phyloP scores from a whole-genome alignment of 805 yeast genomes.

The Saccharomycopsis schoenii region DNA sequence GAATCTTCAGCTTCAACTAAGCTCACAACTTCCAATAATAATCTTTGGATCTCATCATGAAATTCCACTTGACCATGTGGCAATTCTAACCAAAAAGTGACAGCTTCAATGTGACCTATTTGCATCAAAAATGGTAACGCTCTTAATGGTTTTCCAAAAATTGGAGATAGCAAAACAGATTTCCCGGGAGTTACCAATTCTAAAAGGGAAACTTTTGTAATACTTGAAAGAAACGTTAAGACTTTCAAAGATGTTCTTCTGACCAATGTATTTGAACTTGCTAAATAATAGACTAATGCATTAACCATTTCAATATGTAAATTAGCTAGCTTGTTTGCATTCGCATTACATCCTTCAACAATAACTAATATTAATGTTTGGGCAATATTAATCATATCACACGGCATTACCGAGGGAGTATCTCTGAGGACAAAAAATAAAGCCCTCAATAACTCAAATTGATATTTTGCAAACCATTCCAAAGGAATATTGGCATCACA shows the following conservation, averaged over 20 bases:
- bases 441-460: slow-evolving; percentile 76
- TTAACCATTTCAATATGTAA: slow-evolving; percentile 65
- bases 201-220: slow-evolving; percentile 60
- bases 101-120: slow-evolving; percentile 95
- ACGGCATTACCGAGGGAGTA: slow-evolving; percentile 80
- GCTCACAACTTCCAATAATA: slow-evolving; percentile 83
- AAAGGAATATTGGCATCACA: slow-evolving; percentile 59
- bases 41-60: slow-evolving; percentile 78
- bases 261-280: slow-evolving; percentile 77
- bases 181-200: slow-evolving; percentile 77
- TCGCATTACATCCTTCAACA: slow-evolving; percentile 55
- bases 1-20: slow-evolving; percentile 97
- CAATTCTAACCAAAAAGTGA: slow-evolving; percentile 78
- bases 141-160: slow-evolving; percentile 91
- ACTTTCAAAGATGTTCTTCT: slow-evolving; percentile 74
- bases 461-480: slow-evolving; percentile 65
- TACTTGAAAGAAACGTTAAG: slow-evolving; percentile 54
- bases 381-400: slow-evolving; percentile 64
- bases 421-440: slow-evolving; percentile 86
- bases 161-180: slow-evolving; percentile 76
- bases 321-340: slow-evolving; percentile 50
- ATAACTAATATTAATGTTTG: slow-evolving; percentile 54
- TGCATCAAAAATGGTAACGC: slow-evolving; percentile 99
- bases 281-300: slow-evolving; percentile 85
- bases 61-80: slow-evolving; percentile 76